A percentile compares a stretch with the other conserved stretches of the same genome.
Evolutionary conservation across 352 stramenopile genomes (phyloP).

Genomic region (Globisporangium barbulae): DNA sequence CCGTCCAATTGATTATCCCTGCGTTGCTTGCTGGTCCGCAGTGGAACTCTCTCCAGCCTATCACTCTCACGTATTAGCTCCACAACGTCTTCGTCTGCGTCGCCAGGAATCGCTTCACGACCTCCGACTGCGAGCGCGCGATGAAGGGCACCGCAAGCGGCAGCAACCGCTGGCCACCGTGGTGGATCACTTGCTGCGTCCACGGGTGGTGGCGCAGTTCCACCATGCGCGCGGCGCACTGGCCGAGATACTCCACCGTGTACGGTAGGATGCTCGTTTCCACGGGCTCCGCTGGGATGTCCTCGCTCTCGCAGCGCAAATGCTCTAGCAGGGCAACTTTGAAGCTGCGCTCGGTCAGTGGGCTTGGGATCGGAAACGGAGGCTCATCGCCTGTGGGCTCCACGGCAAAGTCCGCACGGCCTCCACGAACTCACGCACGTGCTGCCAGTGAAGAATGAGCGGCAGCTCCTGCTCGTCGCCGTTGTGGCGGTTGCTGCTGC

Average conservation of each 20-base stretch:
- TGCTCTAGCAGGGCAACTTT: background rate
- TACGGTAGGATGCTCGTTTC: conserved; percentile 11
- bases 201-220: conserved; percentile 7
- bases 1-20: too few species aligned
- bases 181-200: background rate
- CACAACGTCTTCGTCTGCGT: conserved; percentile 6
- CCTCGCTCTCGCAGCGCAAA: conserved; percentile 1
- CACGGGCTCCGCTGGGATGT: background rate
- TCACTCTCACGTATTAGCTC: background rate
- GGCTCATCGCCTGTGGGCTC: background rate
- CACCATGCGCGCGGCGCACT: conserved; percentile 2
- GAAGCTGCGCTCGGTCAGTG: background rate
- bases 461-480: conserved; percentile 1
- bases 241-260: conserved; percentile 5
- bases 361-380: background rate
- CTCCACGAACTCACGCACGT: conserved; percentile 5
- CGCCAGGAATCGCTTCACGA: conserved; percentile 6
- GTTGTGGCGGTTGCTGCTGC: background rate
- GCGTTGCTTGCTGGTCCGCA: too few species aligned
- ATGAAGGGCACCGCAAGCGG: conserved; percentile 4
- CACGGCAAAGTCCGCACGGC: background rate
- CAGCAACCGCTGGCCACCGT: background rate
- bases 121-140: background rate
- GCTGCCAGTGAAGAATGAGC: conserved; percentile 3
- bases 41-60: too few species aligned